Base-by-base conservation (phyloP, 1,284 basidiomycete species). In the Gomphus bonarii region DNA sequence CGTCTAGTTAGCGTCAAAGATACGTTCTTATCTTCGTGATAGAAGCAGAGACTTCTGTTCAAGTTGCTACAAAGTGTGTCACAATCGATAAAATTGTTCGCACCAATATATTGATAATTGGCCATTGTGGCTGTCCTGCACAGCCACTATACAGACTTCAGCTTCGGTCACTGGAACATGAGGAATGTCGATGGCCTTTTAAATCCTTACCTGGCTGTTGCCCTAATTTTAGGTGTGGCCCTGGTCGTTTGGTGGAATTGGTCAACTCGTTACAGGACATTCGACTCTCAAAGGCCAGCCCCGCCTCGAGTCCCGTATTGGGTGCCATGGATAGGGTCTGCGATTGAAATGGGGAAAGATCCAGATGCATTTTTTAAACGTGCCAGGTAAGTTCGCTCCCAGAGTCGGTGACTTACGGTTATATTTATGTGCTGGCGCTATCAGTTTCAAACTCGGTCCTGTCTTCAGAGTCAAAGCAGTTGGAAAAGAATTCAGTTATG, bases 251-350 rank as follows among this genome's bases (percentile, higher is more conserved):
- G 22, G 43, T 8, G n/a, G n/a, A n/a, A 44, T 20, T 25, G 31
- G 4, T 20, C 12, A 22, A 18, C 7, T 4, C 22, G 10, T 44
- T 44, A 5, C 43, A 20, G 22, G n/a, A 20, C 18, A n/a, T 22
- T 12, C 43, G 7, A 20, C 43, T 20, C 10, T 44, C 12, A 12
- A n/a, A 44, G 4, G 4, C 4, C 3, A 20, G 4, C 8, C 12
- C 43, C 43, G 43, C 43, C 43, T 10, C 43, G 43, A 22, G 43
- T 44, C 12, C 8, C 10, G 59, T 61, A 9, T 52, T 59, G 25
- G 62, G 61, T 42, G 60, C 65, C 65, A 60, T 66, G 65, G 64
- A 35, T 66, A 6, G 65, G 65, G 16, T 62, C 62, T 38, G 63
- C 64, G 3, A n/a, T 65, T 0, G 59, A 60, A 10, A 58, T 65